Evolutionary conservation across 1,284 basidiomycete species (phyloP).

Genomic region (Trametes pubescens): DNA sequence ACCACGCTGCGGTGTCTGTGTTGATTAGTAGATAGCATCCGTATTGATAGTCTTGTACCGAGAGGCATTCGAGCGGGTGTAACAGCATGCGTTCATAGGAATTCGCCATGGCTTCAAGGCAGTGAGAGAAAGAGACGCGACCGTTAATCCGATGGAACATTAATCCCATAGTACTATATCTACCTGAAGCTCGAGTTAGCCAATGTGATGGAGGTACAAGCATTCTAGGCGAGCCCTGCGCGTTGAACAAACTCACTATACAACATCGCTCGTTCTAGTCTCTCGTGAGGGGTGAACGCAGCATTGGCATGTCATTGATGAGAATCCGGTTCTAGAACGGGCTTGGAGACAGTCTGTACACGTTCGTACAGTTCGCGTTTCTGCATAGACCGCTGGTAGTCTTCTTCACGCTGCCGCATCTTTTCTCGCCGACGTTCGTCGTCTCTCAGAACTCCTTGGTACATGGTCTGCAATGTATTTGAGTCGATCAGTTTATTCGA

Average conservation of each 20-base stretch:
- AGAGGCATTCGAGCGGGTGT: not conserved
- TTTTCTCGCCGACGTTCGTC: conserved; percentile 83
- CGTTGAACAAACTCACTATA: not conserved
- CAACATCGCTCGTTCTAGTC: not conserved
- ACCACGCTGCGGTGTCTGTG: too few species aligned
- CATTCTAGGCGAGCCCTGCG: too few species aligned
- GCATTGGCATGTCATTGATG: not conserved
- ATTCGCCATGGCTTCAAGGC: not conserved
- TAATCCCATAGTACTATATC: not conserved
- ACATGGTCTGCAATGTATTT: conserved; percentile 75
- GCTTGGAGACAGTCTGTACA: conserved; percentile 59
- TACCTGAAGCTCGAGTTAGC: not conserved
- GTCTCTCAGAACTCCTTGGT: conserved; percentile 87
- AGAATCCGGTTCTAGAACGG: conserved; percentile 13
- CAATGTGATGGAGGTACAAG: too few species aligned
- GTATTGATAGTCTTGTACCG: too few species aligned
- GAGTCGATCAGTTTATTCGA: conserved; percentile 9
- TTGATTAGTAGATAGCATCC: too few species aligned
- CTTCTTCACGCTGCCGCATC: conserved; percentile 70
- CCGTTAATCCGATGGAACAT: not conserved
- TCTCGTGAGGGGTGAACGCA: not conserved
- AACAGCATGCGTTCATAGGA: not conserved
- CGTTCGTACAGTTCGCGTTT: conserved; percentile 75
- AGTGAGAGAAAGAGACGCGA: not conserved
- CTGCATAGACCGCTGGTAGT: conserved; percentile 68